These are phyloP conservation scores for Chimonanthus praecox DNA, from an alignment of 164 flowering plant genomes.

Conservation along the genomic window DNA sequence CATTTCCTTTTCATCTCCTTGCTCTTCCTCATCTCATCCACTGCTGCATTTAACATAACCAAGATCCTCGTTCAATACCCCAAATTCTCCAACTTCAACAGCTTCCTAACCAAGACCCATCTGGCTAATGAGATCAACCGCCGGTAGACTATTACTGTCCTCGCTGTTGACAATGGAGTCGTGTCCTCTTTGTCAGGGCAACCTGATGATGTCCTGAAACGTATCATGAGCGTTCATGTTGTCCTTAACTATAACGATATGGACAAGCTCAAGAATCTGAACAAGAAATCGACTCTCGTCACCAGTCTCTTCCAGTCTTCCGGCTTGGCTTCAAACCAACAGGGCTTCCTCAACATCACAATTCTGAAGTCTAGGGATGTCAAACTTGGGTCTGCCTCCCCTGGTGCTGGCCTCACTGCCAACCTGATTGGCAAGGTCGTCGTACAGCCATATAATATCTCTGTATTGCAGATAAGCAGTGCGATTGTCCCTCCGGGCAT, in stretches of 20 bases:
- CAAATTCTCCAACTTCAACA: constrained; percentile 43
- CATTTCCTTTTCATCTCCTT: constrained; percentile 18
- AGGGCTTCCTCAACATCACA: constrained; percentile 55
- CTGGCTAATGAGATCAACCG: constrained; percentile 43
- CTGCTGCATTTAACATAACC: constrained; percentile 57
- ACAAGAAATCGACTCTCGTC: constrained; percentile 24
- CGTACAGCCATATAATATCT: constrained; percentile 53
- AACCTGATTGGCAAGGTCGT: constrained; percentile 29
- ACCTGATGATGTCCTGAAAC: constrained; percentile 23
- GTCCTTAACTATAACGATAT: constrained; percentile 60
- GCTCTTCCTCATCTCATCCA: constrained; percentile 18
- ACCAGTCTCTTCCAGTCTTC: constrained; percentile 58
- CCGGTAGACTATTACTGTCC: constrained; percentile 58
- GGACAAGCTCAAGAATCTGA: constrained; percentile 27
- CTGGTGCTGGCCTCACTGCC: constrained; percentile 31
- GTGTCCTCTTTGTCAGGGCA: constrained; percentile 25
- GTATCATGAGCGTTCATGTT: constrained; percentile 48
- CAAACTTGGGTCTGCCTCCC: constrained; percentile 45
- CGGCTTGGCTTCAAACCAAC: constrained; percentile 32
- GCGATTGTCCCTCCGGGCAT: constrained; percentile 36
- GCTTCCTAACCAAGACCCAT: constrained; percentile 38
- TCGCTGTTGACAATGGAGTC: constrained; percentile 39
- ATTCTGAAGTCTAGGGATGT: constrained; percentile 21
- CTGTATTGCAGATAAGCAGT: constrained; percentile 44
- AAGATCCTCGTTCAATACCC: constrained; percentile 34